Conservation (phyloP, 2,329 filamentous ascomycete species). For the Verticillium longisporum region DNA sequence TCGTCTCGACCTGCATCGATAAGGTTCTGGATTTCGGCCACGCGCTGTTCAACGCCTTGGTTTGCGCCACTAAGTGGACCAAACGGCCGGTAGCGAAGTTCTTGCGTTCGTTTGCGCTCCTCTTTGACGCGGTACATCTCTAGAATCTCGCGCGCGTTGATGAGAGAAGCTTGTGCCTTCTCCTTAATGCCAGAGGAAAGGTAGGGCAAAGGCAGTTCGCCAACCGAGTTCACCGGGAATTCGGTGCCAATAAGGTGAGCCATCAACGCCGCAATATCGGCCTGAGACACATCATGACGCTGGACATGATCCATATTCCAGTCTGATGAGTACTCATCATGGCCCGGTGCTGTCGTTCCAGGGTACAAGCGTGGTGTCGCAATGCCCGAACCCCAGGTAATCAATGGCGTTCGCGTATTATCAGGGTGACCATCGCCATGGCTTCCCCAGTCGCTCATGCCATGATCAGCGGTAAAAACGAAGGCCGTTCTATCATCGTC, state of each 20-base stretch:
- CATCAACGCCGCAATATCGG: slow-evolving; percentile 93
- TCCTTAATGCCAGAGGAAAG: slow-evolving; percentile 63
- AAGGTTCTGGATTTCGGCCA: slow-evolving; percentile 59
- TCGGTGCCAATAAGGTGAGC: slow-evolving; percentile 81
- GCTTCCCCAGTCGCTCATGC: slow-evolving; percentile 99
- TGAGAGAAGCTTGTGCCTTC: slow-evolving; percentile 77
- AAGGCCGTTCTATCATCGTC: slow-evolving; percentile 80
- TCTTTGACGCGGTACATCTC: slow-evolving; percentile 98
- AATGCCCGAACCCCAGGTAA: slow-evolving; percentile 89
- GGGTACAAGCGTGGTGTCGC: slow-evolving; percentile 60
- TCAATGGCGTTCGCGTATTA: slow-evolving; percentile 89
- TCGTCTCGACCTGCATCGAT: slow-evolving; percentile 63
- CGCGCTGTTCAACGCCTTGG: slow-evolving; percentile 57
- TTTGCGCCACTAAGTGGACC: slow-evolving; percentile 57
- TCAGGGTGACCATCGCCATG: slow-evolving; percentile 97
- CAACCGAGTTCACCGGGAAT: slow-evolving; percentile 94
- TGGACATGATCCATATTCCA: slow-evolving; percentile 78
- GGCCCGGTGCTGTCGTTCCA: slow-evolving; percentile 61
- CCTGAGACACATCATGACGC: slow-evolving; percentile 87
- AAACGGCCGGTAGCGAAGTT: slow-evolving; percentile 75
- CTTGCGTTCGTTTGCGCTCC: slow-evolving; percentile 66
- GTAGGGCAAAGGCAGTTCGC: slow-evolving; percentile 80
- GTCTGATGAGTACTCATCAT: slow-evolving; percentile 86
- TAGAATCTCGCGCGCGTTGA: slow-evolving; percentile 79
- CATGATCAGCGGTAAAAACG: slow-evolving; percentile 95